Conservation (phyloP, 306 rosid species). For the Medicago truncatula region MtrunA17r5.0-ANR NC_053046.1:13036501-13037000, state of each 20-base stretch:
- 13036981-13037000: conserved; percentile 26
- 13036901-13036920: conserved; percentile 40
- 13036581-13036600: conserved; percentile 1
- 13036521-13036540: conserved; percentile 42
- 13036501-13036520: conserved; percentile 17
- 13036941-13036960: conserved; percentile 50
- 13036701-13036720: conserved; percentile 67
- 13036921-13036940: conserved; percentile 22
- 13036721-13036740: conserved; percentile 37
- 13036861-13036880: conserved; percentile 43
- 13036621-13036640: conserved; percentile 6
- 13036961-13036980: conserved; percentile 49
- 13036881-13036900: conserved; percentile 33
- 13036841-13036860: conserved; percentile 7
- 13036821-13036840: conserved; percentile 31
- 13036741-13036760: conserved; percentile 39
- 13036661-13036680: conserved; percentile 41
- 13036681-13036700: conserved; percentile 32
- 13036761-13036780: conserved; percentile 35
- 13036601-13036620: conserved; percentile 18
- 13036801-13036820: conserved; percentile 29
- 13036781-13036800: conserved; percentile 51
- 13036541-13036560: background rate
- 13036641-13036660: conserved; percentile 1
- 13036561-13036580: background rate